Conservation (phyloP, 1,284 basidiomycete species). For the Megacollybia platyphylla region DNA sequence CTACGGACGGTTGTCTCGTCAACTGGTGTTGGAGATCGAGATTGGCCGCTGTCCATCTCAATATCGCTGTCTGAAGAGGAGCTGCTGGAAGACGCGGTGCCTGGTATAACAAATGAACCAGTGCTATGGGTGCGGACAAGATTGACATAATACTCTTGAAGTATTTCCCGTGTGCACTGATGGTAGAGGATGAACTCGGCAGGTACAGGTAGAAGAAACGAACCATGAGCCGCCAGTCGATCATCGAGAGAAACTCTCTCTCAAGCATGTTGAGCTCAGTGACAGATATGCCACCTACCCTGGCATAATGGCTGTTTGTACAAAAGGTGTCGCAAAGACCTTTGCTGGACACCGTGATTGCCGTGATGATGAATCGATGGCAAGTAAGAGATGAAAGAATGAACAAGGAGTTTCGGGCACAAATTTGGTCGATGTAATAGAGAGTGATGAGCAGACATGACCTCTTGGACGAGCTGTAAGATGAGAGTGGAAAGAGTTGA, state of each 20-base stretch:
- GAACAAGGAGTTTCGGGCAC: slow-evolving; percentile 73
- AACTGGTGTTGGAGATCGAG: slow-evolving; percentile 34
- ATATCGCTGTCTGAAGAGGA: slow-evolving; percentile 43
- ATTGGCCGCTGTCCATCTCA: slow-evolving; percentile 38
- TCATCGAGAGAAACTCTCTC: slow-evolving; percentile 79
- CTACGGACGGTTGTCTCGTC: slow-evolving; percentile 13
- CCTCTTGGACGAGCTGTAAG: slow-evolving; percentile 37
- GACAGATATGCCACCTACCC: slow-evolving; percentile 85
- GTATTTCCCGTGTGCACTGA: slow-evolving; percentile 67
- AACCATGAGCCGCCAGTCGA: slow-evolving; percentile 88
- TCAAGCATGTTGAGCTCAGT: slow-evolving; percentile 87
- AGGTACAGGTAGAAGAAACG: slow-evolving; percentile 1
- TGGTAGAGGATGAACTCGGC: not conserved
- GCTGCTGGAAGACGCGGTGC: slow-evolving; percentile 24
- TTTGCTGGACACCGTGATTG: slow-evolving; percentile 81
- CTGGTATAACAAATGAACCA: slow-evolving; percentile 41
- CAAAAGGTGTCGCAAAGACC: slow-evolving; percentile 89
- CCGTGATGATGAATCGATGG: slow-evolving; percentile 88
- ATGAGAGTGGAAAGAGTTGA: slow-evolving; percentile 1
- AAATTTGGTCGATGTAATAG: slow-evolving; percentile 92
- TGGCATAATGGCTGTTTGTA: slow-evolving; percentile 85
- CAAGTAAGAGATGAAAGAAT: slow-evolving; percentile 90
- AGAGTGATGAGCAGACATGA: slow-evolving; percentile 81
- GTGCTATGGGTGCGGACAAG: slow-evolving; percentile 66
- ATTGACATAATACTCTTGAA: slow-evolving; percentile 78